Percentiles rank a stretch among this genome's conserved stretches.
Conservation (phyloP, 164 flowering plant species). For the Euptelea pleiosperma region DNA sequence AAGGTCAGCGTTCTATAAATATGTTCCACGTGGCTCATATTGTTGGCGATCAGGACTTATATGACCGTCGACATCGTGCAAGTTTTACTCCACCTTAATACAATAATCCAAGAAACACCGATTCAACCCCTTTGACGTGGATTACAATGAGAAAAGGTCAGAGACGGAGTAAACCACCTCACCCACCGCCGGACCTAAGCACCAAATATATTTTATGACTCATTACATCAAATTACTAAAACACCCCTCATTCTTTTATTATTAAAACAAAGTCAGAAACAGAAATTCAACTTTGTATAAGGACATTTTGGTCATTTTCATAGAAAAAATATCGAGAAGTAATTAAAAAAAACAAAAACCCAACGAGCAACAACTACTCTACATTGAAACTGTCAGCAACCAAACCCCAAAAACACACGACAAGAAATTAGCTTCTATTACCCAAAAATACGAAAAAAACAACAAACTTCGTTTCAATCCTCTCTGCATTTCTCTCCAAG, state of each 20-base stretch:
- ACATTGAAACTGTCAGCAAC: conserved; percentile 40
- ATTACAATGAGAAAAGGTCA: not conserved
- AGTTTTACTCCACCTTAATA: not conserved
- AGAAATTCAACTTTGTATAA: not conserved
- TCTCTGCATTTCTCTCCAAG: conserved; percentile 4
- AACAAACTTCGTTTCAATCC: conserved; percentile 9
- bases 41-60: too few species aligned
- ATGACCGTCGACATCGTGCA: too few species aligned
- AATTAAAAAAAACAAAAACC: conserved; percentile 9
- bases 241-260: not conserved
- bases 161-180: conserved; percentile 21
- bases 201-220: not conserved
- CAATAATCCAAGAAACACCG: not conserved
- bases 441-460: not conserved
- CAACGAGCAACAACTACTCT: conserved; percentile 26
- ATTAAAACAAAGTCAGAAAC: not conserved
- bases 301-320: conserved; percentile 20
- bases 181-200: conserved; percentile 7
- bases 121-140: conserved; percentile 7
- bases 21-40: too few species aligned
- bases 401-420: conserved; percentile 11
- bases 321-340: conserved; percentile 1
- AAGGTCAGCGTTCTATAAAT: too few species aligned
- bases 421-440: conserved; percentile 3
- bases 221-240: conserved; percentile 1